Evolutionary conservation across 2,329 filamentous ascomycete genomes (phyloP).

Genomic region (Catunica adiposa): DNA sequence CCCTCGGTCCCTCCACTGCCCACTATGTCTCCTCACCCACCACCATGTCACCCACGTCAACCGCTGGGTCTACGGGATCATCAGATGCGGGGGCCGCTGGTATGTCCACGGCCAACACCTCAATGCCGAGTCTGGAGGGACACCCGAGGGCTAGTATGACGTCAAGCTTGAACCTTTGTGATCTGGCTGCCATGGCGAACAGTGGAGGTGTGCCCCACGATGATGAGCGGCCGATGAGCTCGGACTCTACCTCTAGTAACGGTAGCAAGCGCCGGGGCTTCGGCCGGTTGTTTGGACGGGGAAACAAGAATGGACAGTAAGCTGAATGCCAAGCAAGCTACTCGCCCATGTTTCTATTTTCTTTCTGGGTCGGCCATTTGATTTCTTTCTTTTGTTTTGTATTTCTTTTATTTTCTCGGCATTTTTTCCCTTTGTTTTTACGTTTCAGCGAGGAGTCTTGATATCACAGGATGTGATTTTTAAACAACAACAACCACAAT

Average conservation of each 20-base stretch:
- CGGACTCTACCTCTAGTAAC: conserved; percentile 6
- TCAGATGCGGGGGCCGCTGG: not conserved
- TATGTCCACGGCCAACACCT: conserved; percentile 3
- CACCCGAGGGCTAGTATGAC: conserved; percentile 1
- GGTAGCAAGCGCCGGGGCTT: conserved; percentile 8
- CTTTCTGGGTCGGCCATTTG: too few species aligned
- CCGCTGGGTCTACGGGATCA: not conserved
- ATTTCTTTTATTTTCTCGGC: not conserved
- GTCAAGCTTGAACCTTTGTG: not conserved
- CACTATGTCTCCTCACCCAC: conserved; percentile 2
- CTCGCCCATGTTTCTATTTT: not conserved
- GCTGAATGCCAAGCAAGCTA: not conserved
- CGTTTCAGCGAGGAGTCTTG: not conserved
- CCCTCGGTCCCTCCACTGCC: conserved; percentile 7
- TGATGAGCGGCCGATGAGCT: conserved; percentile 6
- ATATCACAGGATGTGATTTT: not conserved
- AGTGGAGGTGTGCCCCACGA: not conserved
- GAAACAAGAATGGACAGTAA: conserved; percentile 11
- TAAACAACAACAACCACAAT: too few species aligned
- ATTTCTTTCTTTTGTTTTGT: not conserved
- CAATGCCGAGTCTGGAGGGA: not conserved
- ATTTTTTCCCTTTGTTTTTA: not conserved
- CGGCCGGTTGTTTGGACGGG: conserved; percentile 4
- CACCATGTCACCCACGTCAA: not conserved
- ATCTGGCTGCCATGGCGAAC: not conserved